Percentiles rank a stretch among this genome's conserved stretches.
Evolutionary conservation across 441 rosid genomes (phyloP).

Genomic region (Pelargonium myrrhifolium): DNA sequence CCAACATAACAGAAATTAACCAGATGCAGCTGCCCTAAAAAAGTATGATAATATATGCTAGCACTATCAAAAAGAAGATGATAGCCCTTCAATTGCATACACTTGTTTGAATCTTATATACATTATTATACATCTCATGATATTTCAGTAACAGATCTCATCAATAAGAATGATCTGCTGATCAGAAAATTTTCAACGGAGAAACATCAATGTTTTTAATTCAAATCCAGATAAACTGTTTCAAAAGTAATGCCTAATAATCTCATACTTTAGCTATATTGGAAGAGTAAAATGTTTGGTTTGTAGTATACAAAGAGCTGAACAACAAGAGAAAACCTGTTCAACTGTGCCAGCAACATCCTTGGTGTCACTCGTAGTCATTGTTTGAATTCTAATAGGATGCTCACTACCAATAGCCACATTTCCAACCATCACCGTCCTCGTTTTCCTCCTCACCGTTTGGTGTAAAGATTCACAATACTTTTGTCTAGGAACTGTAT

Average conservation of each 20-base stretch:
- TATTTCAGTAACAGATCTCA: no score
- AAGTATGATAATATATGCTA: neutral
- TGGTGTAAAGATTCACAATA: slow-evolving; percentile 81
- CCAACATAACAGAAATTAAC: slow-evolving; percentile 15
- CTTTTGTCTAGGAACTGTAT: slow-evolving; percentile 84
- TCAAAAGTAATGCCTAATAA: neutral
- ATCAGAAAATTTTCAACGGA: neutral
- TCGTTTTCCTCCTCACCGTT: slow-evolving; percentile 82
- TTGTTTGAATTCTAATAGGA: slow-evolving; percentile 89
- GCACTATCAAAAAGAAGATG: neutral
- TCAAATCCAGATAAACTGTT: neutral
- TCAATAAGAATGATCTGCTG: no score
- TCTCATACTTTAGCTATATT: neutral
- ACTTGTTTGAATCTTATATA: neutral
- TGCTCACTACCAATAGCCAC: slow-evolving; percentile 88
- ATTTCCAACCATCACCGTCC: slow-evolving; percentile 91
- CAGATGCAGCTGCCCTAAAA: slow-evolving; percentile 7
- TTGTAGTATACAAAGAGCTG: neutral
- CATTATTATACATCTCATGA: neutral
- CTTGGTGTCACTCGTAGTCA: slow-evolving; percentile 89
- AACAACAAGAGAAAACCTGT: slow-evolving; percentile 41
- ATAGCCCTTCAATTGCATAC: neutral
- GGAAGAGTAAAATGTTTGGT: neutral
- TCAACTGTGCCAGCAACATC: slow-evolving; percentile 85
- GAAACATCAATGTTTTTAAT: neutral